A percentile compares a stretch with the other conserved stretches of the same genome.
Conservation (phyloP, 2,329 filamentous ascomycete genomes). For the Aspergillus sp. region DNA sequence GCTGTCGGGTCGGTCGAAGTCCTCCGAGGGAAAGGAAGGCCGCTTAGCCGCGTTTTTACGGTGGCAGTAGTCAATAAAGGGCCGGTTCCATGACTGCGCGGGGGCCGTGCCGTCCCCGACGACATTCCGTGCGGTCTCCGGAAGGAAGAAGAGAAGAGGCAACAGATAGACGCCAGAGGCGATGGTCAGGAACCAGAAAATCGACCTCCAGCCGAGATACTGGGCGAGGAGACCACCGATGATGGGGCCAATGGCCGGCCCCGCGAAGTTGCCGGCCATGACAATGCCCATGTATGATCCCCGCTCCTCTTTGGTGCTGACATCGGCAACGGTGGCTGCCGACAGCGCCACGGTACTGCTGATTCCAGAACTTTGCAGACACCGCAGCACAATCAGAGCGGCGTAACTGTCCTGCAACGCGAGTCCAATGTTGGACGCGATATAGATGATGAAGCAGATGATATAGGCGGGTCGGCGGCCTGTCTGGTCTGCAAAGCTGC, state of each 20-base stretch:
- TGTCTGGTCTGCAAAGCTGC: conserved; percentile 43
- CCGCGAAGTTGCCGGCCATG: conserved; percentile 43
- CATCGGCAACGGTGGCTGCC: conserved; percentile 33
- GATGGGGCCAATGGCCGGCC: conserved; percentile 47
- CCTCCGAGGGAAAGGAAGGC: not conserved
- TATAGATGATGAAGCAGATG: conserved; percentile 44
- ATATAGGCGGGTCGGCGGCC: conserved; percentile 46
- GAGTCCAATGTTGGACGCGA: conserved; percentile 34
- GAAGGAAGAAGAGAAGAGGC: conserved; percentile 49
- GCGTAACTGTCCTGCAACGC: conserved; percentile 32
- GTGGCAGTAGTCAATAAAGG: conserved; percentile 14
- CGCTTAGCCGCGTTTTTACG: conserved; percentile 7
- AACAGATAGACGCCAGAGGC: conserved; percentile 43
- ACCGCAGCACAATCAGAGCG: conserved; percentile 31
- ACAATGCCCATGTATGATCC: conserved; percentile 48
- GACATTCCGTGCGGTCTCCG: conserved; percentile 40
- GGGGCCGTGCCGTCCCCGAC: conserved; percentile 30
- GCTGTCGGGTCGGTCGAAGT: not conserved
- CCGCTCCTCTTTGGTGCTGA: conserved; percentile 50
- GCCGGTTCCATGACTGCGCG: conserved; percentile 17
- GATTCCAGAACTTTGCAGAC: conserved; percentile 35
- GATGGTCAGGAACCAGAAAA: conserved; percentile 63
- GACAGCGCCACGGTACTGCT: conserved; percentile 36
- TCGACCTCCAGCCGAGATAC: conserved; percentile 53
- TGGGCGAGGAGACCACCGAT: conserved; percentile 59